A percentile compares a stretch with the other conserved stretches of the same genome.
These are phyloP conservation scores for Aspergillus sojae DNA, from an alignment of 2,329 filamentous ascomycete species.

Conservation along the genomic window DNA sequence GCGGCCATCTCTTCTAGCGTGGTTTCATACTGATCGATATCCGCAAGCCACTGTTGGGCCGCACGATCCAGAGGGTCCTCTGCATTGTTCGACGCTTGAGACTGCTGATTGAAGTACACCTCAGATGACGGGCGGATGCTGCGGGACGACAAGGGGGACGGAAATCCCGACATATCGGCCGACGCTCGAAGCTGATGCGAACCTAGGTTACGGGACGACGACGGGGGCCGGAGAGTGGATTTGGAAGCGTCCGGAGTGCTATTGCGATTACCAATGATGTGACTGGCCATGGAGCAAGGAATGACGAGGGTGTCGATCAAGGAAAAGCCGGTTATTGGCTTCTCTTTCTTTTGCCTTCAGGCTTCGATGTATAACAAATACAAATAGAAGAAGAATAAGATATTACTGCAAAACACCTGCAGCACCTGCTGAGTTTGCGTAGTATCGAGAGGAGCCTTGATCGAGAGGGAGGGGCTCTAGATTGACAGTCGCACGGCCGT, in stretches of 20 bases:
- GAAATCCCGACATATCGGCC: slow-evolving; percentile 90
- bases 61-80: slow-evolving; percentile 92
- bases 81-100: slow-evolving; percentile 65
- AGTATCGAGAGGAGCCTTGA: slow-evolving; percentile 19
- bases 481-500: slow-evolving; percentile 13
- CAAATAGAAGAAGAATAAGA: slow-evolving; percentile 37
- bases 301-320: slow-evolving; percentile 14
- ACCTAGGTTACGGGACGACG: slow-evolving; percentile 76
- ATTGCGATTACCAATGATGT: slow-evolving; percentile 82
- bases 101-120: slow-evolving; percentile 80
- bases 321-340: slow-evolving; percentile 10
- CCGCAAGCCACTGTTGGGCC: slow-evolving; percentile 97
- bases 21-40: slow-evolving; percentile 99
- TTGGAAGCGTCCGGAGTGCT: slow-evolving; percentile 92
- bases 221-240: slow-evolving; percentile 79
- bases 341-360: slow-evolving; percentile 17
- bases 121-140: slow-evolving; percentile 91
- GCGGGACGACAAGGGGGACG: slow-evolving; percentile 70
- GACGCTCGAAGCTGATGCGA: slow-evolving; percentile 90
- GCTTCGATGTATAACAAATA: slow-evolving; percentile 36
- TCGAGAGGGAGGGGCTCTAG: slow-evolving; percentile 11
- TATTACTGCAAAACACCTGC: slow-evolving; percentile 65
- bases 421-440: slow-evolving; percentile 71
- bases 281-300: slow-evolving; percentile 58
- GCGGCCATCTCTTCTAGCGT: slow-evolving; percentile 98